These are phyloP conservation scores for Eutrema heterophyllum DNA, from an alignment of 345 rosid species.

Conservation along the genomic window DNA sequence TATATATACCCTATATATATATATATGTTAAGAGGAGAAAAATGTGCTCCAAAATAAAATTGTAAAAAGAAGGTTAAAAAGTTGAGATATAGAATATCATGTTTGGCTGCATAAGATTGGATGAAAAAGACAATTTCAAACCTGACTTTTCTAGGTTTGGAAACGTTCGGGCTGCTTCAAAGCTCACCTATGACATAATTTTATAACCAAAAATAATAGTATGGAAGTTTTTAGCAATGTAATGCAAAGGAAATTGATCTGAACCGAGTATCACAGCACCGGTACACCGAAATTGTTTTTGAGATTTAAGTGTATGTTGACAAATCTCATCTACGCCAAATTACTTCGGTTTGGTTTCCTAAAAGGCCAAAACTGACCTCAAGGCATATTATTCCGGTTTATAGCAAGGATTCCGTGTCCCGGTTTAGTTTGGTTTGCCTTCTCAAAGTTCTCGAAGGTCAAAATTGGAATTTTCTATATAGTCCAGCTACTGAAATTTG, in stretches of 20 bases:
- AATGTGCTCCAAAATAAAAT: no score
- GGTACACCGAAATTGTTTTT: background rate
- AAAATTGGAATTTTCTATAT: background rate
- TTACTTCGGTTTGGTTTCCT: background rate
- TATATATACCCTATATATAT: no score
- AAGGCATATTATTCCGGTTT: background rate
- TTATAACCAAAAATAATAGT: background rate
- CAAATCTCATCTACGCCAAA: background rate
- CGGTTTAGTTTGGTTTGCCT: conserved; percentile 24
- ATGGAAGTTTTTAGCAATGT: background rate
- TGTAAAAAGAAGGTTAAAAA: no score
- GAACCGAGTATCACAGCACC: conserved; percentile 11
- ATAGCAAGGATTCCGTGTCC: background rate
- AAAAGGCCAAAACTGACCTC: background rate
- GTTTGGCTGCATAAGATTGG: background rate
- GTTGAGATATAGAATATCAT: no score
- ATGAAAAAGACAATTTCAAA: conserved; percentile 2
- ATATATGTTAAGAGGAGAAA: no score
- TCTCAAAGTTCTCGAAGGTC: conserved; percentile 20
- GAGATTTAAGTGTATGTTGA: no score
- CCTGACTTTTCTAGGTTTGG: conserved; percentile 16
- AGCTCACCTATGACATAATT: background rate
- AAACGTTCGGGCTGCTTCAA: conserved; percentile 16
- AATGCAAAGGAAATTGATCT: background rate
- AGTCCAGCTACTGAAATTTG: background rate